Conservation (phyloP, 495 filamentous ascomycete genomes). For the Aspergillus sclerotiicarbonarius region DNA sequence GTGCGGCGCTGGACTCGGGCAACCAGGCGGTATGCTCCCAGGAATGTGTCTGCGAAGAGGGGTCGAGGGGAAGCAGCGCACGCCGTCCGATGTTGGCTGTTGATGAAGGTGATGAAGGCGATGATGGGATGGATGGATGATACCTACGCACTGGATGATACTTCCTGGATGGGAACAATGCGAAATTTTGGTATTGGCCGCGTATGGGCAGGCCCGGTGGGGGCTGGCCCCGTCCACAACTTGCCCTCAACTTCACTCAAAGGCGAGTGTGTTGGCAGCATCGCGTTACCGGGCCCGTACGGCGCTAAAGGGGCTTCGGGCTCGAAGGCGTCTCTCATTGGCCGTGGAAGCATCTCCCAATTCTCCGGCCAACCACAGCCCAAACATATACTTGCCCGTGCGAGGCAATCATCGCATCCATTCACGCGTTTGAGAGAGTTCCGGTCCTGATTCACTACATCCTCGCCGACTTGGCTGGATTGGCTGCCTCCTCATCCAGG, state of each 20-base stretch:
- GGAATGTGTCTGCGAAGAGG: constrained; percentile 20
- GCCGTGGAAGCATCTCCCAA: not conserved
- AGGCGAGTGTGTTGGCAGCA: not conserved
- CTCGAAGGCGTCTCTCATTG: constrained; percentile 10
- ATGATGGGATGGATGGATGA: not conserved
- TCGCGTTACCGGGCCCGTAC: constrained; percentile 6
- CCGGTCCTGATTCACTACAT: not conserved
- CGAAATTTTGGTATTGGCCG: not conserved
- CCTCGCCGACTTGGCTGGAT: not conserved
- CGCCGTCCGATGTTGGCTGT: not conserved
- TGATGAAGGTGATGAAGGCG: too few relatives aligned
- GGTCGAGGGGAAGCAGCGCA: constrained; percentile 4
- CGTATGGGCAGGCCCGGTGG: constrained; percentile 2
- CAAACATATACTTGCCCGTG: constrained; percentile 1
- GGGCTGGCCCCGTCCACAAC: not conserved
- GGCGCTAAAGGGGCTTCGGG: constrained; percentile 7
- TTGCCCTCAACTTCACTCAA: too few relatives aligned
- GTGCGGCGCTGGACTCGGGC: not conserved
- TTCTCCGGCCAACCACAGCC: constrained; percentile 8
- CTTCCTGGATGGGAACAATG: not conserved
- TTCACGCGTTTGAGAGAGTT: not conserved
- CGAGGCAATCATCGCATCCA: not conserved
- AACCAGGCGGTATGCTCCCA: constrained; percentile 16
- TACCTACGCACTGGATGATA: not conserved
- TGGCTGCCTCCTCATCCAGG: not conserved